Evolutionary conservation across 176 grass and related monocot species (phyloP).

Genomic region (Thinopyrum elongatum): DNA sequence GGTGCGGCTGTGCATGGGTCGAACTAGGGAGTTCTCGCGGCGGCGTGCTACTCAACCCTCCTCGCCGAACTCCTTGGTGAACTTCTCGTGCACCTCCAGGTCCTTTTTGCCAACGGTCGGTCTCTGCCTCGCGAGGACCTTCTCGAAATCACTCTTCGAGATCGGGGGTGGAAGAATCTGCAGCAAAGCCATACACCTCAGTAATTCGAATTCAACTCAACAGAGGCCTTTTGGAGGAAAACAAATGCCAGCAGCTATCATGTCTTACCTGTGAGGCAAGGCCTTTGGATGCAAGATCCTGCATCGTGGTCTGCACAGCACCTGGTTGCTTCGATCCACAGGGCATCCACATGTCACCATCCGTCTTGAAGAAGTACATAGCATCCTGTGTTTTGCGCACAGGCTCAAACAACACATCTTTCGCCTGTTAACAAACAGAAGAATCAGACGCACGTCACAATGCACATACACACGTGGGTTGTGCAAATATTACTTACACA

Average conservation of each 20-base stretch:
- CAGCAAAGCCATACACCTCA: neutral
- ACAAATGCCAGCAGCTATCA: neutral
- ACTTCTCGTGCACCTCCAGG: conserved; percentile 91
- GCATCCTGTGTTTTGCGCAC: conserved; percentile 96
- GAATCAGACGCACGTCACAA: neutral
- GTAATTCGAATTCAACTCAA: neutral
- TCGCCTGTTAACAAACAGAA: conserved; percentile 55
- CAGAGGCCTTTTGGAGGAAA: neutral
- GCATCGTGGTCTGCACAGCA: conserved; percentile 76
- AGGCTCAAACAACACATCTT: conserved; percentile 94
- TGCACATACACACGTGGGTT: neutral
- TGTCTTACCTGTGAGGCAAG: conserved; percentile 65
- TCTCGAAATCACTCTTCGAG: conserved; percentile 75
- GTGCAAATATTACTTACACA: conserved; percentile 60
- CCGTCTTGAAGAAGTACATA: conserved; percentile 76
- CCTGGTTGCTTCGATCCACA: conserved; percentile 83
- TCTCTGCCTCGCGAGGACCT: conserved; percentile 76
- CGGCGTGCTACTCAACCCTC: conserved; percentile 56
- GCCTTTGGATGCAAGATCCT: conserved; percentile 77
- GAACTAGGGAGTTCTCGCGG: neutral
- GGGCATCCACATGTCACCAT: conserved; percentile 79
- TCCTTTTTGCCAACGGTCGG: conserved; percentile 93
- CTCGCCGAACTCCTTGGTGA: conserved; percentile 95
- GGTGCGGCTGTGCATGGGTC: conserved; percentile 31
- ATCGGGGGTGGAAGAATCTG: conserved; percentile 92